Evolutionary conservation across 768 basidiomycete species (phyloP).

Genomic region (Russula earlei): DNA sequence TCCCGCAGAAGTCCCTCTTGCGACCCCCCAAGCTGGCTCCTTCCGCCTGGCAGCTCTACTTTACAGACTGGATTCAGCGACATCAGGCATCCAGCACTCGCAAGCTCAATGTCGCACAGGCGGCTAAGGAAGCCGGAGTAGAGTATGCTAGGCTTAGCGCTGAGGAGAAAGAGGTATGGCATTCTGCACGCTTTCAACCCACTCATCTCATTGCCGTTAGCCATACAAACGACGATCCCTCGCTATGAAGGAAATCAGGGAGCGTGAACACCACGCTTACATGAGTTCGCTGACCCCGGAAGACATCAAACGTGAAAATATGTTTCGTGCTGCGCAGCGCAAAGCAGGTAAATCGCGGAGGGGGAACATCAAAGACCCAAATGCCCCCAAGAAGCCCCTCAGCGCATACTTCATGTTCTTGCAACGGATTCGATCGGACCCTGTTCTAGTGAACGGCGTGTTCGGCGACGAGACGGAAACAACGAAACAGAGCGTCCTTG

Average conservation of each 20-base stretch:
- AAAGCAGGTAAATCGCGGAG: slow-evolving; percentile 88
- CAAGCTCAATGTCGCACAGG: slow-evolving; percentile 91
- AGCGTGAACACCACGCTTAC: slow-evolving; percentile 74
- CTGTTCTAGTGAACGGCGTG: slow-evolving; percentile 61
- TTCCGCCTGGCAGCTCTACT: slow-evolving; percentile 94
- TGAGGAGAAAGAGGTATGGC: slow-evolving; percentile 75
- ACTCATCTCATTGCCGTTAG: slow-evolving; percentile 32
- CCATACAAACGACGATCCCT: slow-evolving; percentile 81
- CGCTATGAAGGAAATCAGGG: slow-evolving; percentile 75
- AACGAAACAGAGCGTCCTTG: slow-evolving; percentile 88
- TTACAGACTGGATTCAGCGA: slow-evolving; percentile 88
- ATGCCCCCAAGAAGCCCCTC: slow-evolving; percentile 92
- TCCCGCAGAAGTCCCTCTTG: slow-evolving; percentile 64
- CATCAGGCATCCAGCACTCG: slow-evolving; percentile 70
- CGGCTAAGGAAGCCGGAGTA: slow-evolving; percentile 88
- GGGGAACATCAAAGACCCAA: slow-evolving; percentile 94
- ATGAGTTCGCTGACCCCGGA: slow-evolving; percentile 85
- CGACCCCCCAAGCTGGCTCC: slow-evolving; percentile 87
- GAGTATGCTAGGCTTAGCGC: slow-evolving; percentile 72
- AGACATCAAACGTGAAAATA: slow-evolving; percentile 91
- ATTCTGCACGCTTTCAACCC: slow-evolving; percentile 17
- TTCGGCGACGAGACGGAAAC: slow-evolving; percentile 90
- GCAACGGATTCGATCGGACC: slow-evolving; percentile 78
- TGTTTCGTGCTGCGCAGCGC: slow-evolving; percentile 82
- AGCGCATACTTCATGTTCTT: slow-evolving; percentile 94